Evolutionary conservation across 306 rosid species (phyloP), one percentile per base, ranked within the genome.

Genomic region (Prosopis cineraria): DNA sequence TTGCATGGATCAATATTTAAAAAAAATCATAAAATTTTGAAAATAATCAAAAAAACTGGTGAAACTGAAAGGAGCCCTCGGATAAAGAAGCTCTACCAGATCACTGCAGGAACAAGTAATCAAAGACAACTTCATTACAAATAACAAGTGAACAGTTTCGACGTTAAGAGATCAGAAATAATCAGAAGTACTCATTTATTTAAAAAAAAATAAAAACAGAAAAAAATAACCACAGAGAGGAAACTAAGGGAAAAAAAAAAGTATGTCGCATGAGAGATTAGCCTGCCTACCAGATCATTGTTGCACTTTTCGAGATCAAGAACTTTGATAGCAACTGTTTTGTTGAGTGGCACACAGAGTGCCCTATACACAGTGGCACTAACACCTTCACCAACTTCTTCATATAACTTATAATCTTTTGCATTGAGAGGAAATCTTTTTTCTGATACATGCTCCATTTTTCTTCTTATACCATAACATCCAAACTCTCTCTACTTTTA

Each of bases 301-400:
- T 87, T 94, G 83, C 97, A 92, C 85, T 88, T 94, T 73, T 94
- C 98, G 50, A 94, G 91, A 87, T 94, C 97, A 22, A 94, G 97
- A 87, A 92, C 97, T 89, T 94, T 94, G 91, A 94, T 92, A 72
- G 98, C 98, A 79, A 94, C 95, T 79, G 73, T 88, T 82, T 90
- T 93, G 70, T 94, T 94, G 72, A 90, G 84, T 36, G 98, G 98
- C 80, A 92, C 41, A 24, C 98, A 94, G 59, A 94, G 92, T 80
- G 97, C 98, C 88, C 98, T 86, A 80, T 84, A 75, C 75, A 94
- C 98, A 0, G 95, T 82, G 77, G 98, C 98, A 16, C 98, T 94
- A 58, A 94, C 97, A 20, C 98, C 98, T 84, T 94, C 98, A 73
- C 98, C 98, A 68, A 94, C 98, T 86, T 94, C 97, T 92, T 94